A percentile compares a stretch with the other conserved stretches of the same genome.
phyloP scores from a whole-genome alignment of 2,329 filamentous ascomycete genomes.

The Fusarium sp. region DNA sequence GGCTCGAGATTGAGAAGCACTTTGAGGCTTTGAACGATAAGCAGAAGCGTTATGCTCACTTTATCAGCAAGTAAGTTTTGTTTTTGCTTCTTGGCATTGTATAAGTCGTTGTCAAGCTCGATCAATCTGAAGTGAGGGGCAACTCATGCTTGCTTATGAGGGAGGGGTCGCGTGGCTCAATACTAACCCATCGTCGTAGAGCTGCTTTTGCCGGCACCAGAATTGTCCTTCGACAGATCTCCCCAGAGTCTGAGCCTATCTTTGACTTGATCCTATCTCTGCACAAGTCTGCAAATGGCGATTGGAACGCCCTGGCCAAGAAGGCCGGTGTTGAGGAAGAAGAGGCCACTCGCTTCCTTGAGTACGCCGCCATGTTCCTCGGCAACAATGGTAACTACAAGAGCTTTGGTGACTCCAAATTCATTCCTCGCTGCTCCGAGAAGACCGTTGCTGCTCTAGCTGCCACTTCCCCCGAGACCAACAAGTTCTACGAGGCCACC shows the following conservation, averaged over 20 bases:
- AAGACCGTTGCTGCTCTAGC: constrained; percentile 74
- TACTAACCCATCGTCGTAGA: constrained; percentile 56
- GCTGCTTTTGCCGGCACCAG: constrained; percentile 82
- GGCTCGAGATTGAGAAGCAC: constrained; percentile 90
- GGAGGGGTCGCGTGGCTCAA: constrained; percentile 22
- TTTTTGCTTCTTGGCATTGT: not conserved
- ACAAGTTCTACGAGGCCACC: constrained; percentile 74
- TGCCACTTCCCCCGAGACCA: constrained; percentile 68
- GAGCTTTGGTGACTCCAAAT: constrained; percentile 87
- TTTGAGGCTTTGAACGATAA: constrained; percentile 81
- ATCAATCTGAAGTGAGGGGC: constrained; percentile 17
- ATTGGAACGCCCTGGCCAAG: constrained; percentile 76
- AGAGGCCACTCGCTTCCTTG: constrained; percentile 75
- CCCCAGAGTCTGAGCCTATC: constrained; percentile 83
- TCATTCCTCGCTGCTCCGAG: constrained; percentile 77
- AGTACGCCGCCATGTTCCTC: constrained; percentile 83
- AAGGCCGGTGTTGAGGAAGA: constrained; percentile 73
- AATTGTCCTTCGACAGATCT: constrained; percentile 83
- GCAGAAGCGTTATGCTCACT: constrained; percentile 92
- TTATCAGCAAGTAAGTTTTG: constrained; percentile 77
- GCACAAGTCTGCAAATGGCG: constrained; percentile 73
- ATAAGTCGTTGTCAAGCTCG: constrained; percentile 3
- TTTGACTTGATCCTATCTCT: constrained; percentile 84
- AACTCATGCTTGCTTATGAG: constrained; percentile 17
- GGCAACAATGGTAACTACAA: constrained; percentile 89